Base-by-base conservation (phyloP, 164 flowering plant genomes). In the Berberis vulgaris region DNA sequence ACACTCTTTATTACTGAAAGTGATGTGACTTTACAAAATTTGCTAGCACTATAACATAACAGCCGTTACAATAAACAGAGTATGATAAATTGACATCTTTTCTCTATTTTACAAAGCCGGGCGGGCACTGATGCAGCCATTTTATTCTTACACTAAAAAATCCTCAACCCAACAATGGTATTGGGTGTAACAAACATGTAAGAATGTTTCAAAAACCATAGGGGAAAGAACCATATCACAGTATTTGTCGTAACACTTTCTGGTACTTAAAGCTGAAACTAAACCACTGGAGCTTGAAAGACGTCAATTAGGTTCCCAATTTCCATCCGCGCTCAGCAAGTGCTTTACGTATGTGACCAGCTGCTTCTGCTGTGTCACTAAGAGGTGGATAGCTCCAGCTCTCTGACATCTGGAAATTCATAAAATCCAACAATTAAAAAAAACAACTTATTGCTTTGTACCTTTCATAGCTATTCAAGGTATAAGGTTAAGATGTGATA, bases 301-400 rank as follows among this genome's bases (percentile, higher is more conserved):
- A 13, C 52, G n/a, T 40, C 9, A 5, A 47, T n/a, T 56, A 77
- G 10, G 78, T 73, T 65, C 84, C 81, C 65, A 87, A 55, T 66
- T 78, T 83, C 94, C 91, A 87, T 45, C 96, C 96, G 44, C 91
- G 86, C 63, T 78, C 85, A 1, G 91, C 81, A 57, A 89, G 77
- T 26, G 87, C 89, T 77, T 82, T 74, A 7, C 65, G 83, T 54
- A 89, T 84, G 41, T 78, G 77, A n/a, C 12, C 66, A 49, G 94
- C 91, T 64, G 88, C 94, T 63, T 87, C 94, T 54, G 86, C 88
- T 39, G 89, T 84, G 67, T 89, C 96, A 70, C 80, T 87, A 3
- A 89, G 84, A 41, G 96, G 96, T 54, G 94, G 91, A 52, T 89
- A 89, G 74, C 94, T 89, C 96, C 96, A 89, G 68, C 78, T 84